Percentiles rank a stretch among this genome's conserved stretches.
Conservation (phyloP, 192 early-diverging fungal genomes). For the Coemansia sp. region DNA sequence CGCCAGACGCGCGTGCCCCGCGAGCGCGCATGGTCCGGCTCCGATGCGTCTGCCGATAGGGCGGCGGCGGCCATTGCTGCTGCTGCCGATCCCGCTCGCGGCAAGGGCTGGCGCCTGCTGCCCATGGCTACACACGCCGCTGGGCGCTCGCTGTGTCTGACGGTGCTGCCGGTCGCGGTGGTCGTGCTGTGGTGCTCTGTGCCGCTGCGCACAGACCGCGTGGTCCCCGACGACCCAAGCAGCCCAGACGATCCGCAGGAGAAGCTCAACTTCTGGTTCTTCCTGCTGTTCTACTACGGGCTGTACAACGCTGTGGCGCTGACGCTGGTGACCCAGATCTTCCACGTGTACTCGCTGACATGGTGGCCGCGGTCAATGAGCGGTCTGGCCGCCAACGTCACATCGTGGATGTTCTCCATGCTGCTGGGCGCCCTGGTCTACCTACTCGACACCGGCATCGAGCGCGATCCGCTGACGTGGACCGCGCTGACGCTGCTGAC, state of each 20-base stretch:
- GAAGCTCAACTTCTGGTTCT: slow-evolving; percentile 76
- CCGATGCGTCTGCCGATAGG: slow-evolving; percentile 11
- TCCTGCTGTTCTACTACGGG: slow-evolving; percentile 76
- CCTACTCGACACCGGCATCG: slow-evolving; percentile 54
- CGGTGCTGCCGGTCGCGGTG: slow-evolving; percentile 53
- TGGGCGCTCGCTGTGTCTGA: slow-evolving; percentile 51
- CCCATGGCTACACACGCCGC: slow-evolving; percentile 48
- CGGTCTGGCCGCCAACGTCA: slow-evolving; percentile 61
- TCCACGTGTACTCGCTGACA: slow-evolving; percentile 74
- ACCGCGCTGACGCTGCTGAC: slow-evolving; percentile 69
- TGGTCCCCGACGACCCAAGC: background rate
- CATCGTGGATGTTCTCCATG: slow-evolving; percentile 68
- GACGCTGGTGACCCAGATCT: slow-evolving; percentile 72
- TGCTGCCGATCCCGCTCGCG: background rate
- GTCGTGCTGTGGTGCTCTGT: slow-evolving; percentile 62
- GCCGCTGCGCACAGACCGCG: slow-evolving; percentile 54
- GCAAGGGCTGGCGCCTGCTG: slow-evolving; percentile 36
- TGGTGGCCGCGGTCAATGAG: slow-evolving; percentile 75
- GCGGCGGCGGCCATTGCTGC: background rate
- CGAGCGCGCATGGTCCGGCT: slow-evolving; percentile 54
- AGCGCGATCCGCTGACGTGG: slow-evolving; percentile 64
- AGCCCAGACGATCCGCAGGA: slow-evolving; percentile 9
- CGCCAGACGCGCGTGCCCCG: slow-evolving; percentile 49
- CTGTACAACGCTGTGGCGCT: slow-evolving; percentile 73
- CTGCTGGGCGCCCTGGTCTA: slow-evolving; percentile 61